Base-by-base conservation (phyloP, 1,284 basidiomycete species). In the Fomes fomentarius region DNA sequence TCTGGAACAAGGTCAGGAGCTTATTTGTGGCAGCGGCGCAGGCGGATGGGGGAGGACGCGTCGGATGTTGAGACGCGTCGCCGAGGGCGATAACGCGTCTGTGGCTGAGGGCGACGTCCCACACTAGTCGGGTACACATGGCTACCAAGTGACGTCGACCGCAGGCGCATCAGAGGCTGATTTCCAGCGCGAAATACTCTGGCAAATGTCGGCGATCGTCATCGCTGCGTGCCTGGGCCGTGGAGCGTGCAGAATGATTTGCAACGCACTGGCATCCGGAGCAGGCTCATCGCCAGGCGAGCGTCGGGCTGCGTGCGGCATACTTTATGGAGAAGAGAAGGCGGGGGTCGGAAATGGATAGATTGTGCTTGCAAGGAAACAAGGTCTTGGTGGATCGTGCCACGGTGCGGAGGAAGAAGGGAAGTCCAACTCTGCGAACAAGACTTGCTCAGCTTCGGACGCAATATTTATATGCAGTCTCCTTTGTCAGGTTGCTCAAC, bases 21-120 rank as follows among this genome's bases (percentile, higher is more conserved):
- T 33, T 28, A 38, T 33, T 26, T 9, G 10, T 35, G 14, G 28
- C 17, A 19, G 1, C n/a, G 1, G 22, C 10, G 8, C 3, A 21
- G n/a, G 19, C n/a, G n/a, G n/a, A n/a, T n/a, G n/a, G 22, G 14
- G 34, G 8, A 35, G 28, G 26, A 57, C 58, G 52, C 54, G 58
- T 57, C 43, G 12, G 43, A 30, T 7, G 26, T 12, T 25, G 21
- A 15, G 47, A 62, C 60, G 60, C 60, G 60, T 62, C 60, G 52
- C 24, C 38, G 9, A 35, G 21, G 10, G 19, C 25, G 31, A 7
- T 15, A 47, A 63, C 63, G 60, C 63, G 63, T 56, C 54, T 56
- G 63, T 63, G 63, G 63, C 62, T 63, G 61, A 50, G 21, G 45
- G 35, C 24, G 50, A 35, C 49, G 41, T 55, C 57, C 41, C 52